Conservation (phyloP, 352 stramenopile species). For the Pythium guiyangense region DNA sequence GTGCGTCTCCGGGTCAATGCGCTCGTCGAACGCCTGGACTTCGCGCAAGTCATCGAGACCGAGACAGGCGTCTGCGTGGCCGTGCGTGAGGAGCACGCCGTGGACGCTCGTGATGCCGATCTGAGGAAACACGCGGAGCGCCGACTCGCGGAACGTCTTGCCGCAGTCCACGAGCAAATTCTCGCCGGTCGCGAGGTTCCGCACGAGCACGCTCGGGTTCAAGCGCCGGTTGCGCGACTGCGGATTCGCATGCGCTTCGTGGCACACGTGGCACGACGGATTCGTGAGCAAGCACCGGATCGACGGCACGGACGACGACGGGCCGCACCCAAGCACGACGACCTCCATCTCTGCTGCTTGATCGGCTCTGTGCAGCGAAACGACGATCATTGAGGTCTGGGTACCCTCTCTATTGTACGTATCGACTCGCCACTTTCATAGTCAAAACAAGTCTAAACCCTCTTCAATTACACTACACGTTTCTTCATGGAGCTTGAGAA, state of each 20-base stretch:
- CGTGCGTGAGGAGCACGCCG: constrained; percentile 77
- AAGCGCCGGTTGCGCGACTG: constrained; percentile 72
- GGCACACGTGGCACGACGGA: constrained; percentile 50
- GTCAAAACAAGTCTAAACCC: too few relatives aligned
- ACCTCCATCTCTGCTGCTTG: constrained; percentile 49
- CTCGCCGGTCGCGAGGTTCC: constrained; percentile 25
- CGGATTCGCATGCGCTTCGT: constrained; percentile 59
- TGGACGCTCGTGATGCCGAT: constrained; percentile 54
- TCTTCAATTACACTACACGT: too few relatives aligned
- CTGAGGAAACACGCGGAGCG: constrained; percentile 58
- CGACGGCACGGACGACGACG: constrained; percentile 79
- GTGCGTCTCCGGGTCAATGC: constrained; percentile 48
- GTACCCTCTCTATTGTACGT: too few relatives aligned
- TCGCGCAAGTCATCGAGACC: constrained; percentile 84
- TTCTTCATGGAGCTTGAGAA: too few relatives aligned
- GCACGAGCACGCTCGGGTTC: constrained; percentile 78
- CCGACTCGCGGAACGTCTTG: constrained; percentile 85
- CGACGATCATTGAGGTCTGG: neutral
- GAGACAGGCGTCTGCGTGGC: constrained; percentile 79
- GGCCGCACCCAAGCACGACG: constrained; percentile 73
- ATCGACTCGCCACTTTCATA: too few relatives aligned
- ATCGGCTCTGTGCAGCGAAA: neutral
- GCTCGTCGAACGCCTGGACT: constrained; percentile 56
- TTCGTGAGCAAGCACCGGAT: constrained; percentile 65
- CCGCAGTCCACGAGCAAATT: constrained; percentile 86